phyloP scores from a whole-genome alignment of 2,329 filamentous ascomycete species.

The Neodidymelliopsis sp. region DNA sequence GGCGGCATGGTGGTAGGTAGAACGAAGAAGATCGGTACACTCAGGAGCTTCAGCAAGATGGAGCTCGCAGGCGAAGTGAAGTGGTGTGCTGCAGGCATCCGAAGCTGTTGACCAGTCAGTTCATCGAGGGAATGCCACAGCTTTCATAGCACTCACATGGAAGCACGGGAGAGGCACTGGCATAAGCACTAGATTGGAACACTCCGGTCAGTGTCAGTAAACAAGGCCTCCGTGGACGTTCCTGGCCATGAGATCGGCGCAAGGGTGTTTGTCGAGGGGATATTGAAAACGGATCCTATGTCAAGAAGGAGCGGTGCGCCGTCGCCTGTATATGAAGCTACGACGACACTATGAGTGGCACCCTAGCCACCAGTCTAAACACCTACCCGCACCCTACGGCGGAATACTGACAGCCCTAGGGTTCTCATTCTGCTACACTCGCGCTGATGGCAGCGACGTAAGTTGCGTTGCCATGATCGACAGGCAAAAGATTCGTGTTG shows the following conservation, averaged over 20 bases:
- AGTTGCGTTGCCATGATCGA: constrained; percentile 33
- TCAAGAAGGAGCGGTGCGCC: constrained; percentile 23
- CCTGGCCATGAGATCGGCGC: constrained; percentile 38
- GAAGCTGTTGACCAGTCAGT: constrained; percentile 41
- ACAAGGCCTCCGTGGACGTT: constrained; percentile 27
- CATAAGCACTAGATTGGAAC: constrained; percentile 45
- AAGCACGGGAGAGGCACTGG: constrained; percentile 41
- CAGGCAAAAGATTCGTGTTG: constrained; percentile 33
- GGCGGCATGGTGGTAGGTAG: constrained; percentile 41
- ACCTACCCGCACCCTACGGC: constrained; percentile 9
- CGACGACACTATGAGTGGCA: constrained; percentile 8
- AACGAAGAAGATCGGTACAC: constrained; percentile 19
- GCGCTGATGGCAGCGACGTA: constrained; percentile 18
- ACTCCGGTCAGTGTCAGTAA: constrained; percentile 41
- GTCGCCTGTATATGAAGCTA: constrained; percentile 19
- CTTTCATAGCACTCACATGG: constrained; percentile 48
- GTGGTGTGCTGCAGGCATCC: constrained; percentile 40
- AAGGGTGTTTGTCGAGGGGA: constrained; percentile 40
- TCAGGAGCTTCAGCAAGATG: constrained; percentile 27
- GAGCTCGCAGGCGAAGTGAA: constrained; percentile 35
- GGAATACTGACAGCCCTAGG: constrained; percentile 3
- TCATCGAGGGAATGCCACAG: constrained; percentile 25
- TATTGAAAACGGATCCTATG: constrained; percentile 24
- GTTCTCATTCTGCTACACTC: constrained; percentile 11
- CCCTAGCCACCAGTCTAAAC: constrained; percentile 6